Evolutionary conservation across 306 rosid species (phyloP).

Genomic region (Abrus precatorius): DNA sequence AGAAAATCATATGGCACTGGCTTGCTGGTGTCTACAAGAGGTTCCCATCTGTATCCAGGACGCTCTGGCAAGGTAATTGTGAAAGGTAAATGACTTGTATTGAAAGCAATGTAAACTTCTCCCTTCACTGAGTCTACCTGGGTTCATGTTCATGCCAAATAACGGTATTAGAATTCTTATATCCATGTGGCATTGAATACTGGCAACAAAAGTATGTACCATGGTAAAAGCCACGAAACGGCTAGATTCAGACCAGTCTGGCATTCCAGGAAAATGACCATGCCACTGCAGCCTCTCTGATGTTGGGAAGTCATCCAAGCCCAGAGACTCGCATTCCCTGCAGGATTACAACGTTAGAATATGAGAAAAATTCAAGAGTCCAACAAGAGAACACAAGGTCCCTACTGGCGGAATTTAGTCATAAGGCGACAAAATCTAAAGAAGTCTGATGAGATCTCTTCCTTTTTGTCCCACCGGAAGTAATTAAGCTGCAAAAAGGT

Average conservation of each 20-base stretch:
- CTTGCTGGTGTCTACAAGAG: conserved; percentile 89
- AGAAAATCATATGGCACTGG: conserved; percentile 82
- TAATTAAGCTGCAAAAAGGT: conserved; percentile 77
- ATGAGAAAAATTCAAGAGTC: conserved; percentile 31
- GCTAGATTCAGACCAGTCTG: conserved; percentile 89
- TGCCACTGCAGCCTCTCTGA: conserved; percentile 96
- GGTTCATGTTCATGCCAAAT: conserved; percentile 45
- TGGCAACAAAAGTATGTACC: conserved; percentile 59
- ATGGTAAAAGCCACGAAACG: conserved; percentile 91
- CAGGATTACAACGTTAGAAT: conserved; percentile 46
- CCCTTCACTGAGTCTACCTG: conserved; percentile 86
- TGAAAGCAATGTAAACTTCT: conserved; percentile 90
- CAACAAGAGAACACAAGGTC: conserved; percentile 15
- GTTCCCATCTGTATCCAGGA: conserved; percentile 89
- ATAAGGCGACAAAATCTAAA: conserved; percentile 87
- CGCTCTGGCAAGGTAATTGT: conserved; percentile 78
- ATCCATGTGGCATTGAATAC: conserved; percentile 14
- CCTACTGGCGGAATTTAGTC: conserved; percentile 82
- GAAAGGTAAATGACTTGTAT: conserved; percentile 77
- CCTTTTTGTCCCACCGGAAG: conserved; percentile 93
- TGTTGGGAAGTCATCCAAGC: conserved; percentile 87
- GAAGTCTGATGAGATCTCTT: conserved; percentile 76
- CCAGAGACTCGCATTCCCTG: conserved; percentile 94
- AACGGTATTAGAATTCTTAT: conserved; percentile 38
- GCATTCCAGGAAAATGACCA: conserved; percentile 81